Base-by-base conservation (phyloP, 768 basidiomycete species). In the Xerocomus brunneocitrinus region DNA sequence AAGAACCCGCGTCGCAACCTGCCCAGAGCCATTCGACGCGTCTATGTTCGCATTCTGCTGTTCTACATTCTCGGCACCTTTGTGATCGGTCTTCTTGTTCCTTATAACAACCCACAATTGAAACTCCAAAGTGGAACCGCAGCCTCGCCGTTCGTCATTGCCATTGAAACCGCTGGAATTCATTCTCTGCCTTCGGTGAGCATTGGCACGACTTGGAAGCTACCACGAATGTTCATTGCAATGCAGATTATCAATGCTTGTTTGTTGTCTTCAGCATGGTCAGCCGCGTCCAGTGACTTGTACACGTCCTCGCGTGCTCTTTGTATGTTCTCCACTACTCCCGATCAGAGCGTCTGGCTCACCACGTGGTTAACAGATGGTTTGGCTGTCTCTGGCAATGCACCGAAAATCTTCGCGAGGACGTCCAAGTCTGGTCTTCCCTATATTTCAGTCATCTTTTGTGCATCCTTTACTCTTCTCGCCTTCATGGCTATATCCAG, bases 71-170 rank as follows among this genome's bases (percentile, higher is more conserved):
- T 74, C 10, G 71, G 91, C 35, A 87, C 87, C 5, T 74, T 80
- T 54, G 70, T 95, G 52, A 94, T 97, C 59, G 89, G 91, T 42
- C 73, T 94, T 2, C 82, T 95, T 47, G 89, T 91, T 16, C 87
- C 90, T 1, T 91, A 81, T 40, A 86, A 79, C 63, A 75, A 87
- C 56, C 52, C 68, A 0, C 67, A 74, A 24, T 78, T 97, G 4
- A 62, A 73, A 47, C 70, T 91, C 41, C 4, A 3, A 0, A 68
- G 69, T 41, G 81, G 83, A 28, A 85, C 82, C 16, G 84, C 85
- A 13, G 82, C 83, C 2, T 89, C 89, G 40, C 89, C 95, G 1
- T 97, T 94, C 71, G 94, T 97, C 58, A 91, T 98, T 59, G 95
- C 94, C 1, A 91, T 92, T 58, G 62, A 79, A 61, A 80, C 75